Evolutionary conservation across 345 rosid genomes (phyloP).

Genomic region (Populus nigra): DNA sequence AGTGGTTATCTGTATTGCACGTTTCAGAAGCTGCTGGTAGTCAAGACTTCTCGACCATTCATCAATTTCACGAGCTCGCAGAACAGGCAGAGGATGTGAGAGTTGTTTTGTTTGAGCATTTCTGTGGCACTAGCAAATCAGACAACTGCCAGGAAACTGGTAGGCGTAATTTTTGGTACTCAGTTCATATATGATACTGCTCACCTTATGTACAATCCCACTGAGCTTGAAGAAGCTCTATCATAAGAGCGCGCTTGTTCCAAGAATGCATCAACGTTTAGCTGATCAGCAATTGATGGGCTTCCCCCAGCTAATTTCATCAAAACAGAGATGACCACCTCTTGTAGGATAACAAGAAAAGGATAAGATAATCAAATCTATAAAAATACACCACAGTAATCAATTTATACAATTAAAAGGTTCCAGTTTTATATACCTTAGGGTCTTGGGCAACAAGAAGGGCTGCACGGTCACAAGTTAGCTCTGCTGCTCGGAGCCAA

Average conservation of each 20-base stretch:
- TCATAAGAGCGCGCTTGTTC: slow-evolving; percentile 98
- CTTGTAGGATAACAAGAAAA: slow-evolving; percentile 51
- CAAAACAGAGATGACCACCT: slow-evolving; percentile 90
- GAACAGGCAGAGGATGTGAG: slow-evolving; percentile 92
- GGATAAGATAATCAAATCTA: slow-evolving; percentile 22
- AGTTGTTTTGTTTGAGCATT: slow-evolving; percentile 94
- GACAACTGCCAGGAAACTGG: slow-evolving; percentile 16
- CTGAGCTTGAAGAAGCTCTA: slow-evolving; percentile 83
- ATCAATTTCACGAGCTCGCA: slow-evolving; percentile 97
- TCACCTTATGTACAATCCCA: slow-evolving; percentile 91
- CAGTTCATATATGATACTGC: slow-evolving; percentile 10
- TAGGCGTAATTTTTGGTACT: neutral
- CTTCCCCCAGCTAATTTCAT: slow-evolving; percentile 97
- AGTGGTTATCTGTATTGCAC: slow-evolving; percentile 43
- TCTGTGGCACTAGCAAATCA: slow-evolving; percentile 42
- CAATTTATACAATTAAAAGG: neutral
- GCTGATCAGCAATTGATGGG: slow-evolving; percentile 89
- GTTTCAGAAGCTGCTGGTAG: slow-evolving; percentile 60
- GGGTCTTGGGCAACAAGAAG: slow-evolving; percentile 96
- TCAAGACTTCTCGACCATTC: slow-evolving; percentile 87
- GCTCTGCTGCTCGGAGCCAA: slow-evolving; percentile 92
- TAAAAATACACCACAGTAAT: neutral
- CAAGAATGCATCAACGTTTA: slow-evolving; percentile 88
- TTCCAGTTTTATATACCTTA: slow-evolving; percentile 47
- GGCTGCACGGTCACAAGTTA: slow-evolving; percentile 97